A percentile compares a stretch with the other conserved stretches of the same genome.
Evolutionary conservation across 2,329 filamentous ascomycete genomes (phyloP).

Genomic region (Colletotrichum neosansevieriae): DNA sequence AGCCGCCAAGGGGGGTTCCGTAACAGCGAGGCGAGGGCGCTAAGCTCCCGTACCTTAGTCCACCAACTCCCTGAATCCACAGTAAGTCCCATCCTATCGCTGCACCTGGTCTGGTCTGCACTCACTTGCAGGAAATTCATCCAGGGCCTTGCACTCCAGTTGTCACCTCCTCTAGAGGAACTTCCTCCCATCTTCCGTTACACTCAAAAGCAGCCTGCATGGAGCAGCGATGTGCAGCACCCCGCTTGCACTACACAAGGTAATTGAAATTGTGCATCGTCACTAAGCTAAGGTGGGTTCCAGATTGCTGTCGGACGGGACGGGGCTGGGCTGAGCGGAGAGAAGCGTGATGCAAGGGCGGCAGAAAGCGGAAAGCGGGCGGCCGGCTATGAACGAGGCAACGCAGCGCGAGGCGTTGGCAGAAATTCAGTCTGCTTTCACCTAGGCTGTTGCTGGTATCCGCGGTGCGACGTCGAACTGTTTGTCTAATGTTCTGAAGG

Average conservation of each 20-base stretch:
- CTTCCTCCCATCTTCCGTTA: background rate
- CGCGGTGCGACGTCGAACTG: slow-evolving; percentile 30
- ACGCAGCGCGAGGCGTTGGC: too few relatives aligned
- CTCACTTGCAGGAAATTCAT: too few relatives aligned
- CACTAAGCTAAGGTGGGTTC: background rate
- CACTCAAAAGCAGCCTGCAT: slow-evolving; percentile 1
- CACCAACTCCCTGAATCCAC: too few relatives aligned
- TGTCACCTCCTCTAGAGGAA: background rate
- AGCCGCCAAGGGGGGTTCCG: too few relatives aligned
- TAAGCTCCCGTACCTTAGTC: too few relatives aligned
- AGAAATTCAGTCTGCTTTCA: too few relatives aligned
- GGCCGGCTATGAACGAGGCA: slow-evolving; percentile 6
- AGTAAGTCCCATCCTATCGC: too few relatives aligned
- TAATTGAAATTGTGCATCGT: slow-evolving; percentile 24
- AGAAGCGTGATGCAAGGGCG: slow-evolving; percentile 24
- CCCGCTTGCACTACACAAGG: slow-evolving; percentile 4
- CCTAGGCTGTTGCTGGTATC: background rate
- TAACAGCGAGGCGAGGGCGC: too few relatives aligned
- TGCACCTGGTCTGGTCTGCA: too few relatives aligned
- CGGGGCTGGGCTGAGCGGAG: slow-evolving; percentile 8
- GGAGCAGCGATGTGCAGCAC: slow-evolving; percentile 14
- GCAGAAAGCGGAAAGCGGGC: background rate
- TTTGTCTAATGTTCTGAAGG: background rate
- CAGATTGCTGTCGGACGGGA: background rate
- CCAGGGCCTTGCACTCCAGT: slow-evolving; percentile 9